These are phyloP conservation scores for Leishmania amazonensis DNA, from an alignment of 208 protist species.

Conservation along the genomic window DNA sequence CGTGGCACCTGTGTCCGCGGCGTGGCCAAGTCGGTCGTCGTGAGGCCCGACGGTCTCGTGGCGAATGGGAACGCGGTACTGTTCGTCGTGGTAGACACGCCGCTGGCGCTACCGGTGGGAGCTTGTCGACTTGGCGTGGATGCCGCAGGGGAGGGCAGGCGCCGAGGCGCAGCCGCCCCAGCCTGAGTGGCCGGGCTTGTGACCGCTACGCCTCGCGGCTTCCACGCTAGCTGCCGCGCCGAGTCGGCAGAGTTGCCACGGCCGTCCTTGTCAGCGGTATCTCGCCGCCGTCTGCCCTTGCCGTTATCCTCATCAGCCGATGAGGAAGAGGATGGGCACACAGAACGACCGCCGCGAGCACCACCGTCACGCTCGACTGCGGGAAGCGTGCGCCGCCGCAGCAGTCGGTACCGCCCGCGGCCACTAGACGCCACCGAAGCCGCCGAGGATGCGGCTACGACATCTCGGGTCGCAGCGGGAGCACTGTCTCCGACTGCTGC, in stretches of 20 bases:
- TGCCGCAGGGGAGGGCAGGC: not conserved
- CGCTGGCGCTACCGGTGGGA: not conserved
- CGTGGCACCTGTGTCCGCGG: not conserved
- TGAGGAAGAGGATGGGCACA: not conserved
- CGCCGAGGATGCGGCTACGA: not conserved
- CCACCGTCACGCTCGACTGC: not conserved
- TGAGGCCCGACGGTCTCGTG: not conserved
- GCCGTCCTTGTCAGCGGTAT: not conserved
- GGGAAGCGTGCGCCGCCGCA: not conserved
- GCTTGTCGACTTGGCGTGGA: not conserved
- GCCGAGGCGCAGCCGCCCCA: not conserved
- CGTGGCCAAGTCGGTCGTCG: not conserved
- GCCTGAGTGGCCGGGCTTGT: not conserved
- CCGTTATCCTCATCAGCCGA: not conserved
- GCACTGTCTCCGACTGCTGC: not conserved
- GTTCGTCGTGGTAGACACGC: not conserved
- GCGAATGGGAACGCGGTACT: not conserved
- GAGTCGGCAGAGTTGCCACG: not conserved
- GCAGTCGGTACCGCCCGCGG: not conserved
- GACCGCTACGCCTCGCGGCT: not conserved
- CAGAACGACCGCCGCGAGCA: not conserved
- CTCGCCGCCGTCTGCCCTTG: not conserved
- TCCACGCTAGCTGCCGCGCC: not conserved
- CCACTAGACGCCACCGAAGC: not conserved
- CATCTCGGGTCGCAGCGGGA: not conserved